Evolutionary conservation across 2,329 filamentous ascomycete genomes (phyloP), one percentile per base, ranked within the genome.

Genomic region (Exophiala xenobiotica): DNA sequence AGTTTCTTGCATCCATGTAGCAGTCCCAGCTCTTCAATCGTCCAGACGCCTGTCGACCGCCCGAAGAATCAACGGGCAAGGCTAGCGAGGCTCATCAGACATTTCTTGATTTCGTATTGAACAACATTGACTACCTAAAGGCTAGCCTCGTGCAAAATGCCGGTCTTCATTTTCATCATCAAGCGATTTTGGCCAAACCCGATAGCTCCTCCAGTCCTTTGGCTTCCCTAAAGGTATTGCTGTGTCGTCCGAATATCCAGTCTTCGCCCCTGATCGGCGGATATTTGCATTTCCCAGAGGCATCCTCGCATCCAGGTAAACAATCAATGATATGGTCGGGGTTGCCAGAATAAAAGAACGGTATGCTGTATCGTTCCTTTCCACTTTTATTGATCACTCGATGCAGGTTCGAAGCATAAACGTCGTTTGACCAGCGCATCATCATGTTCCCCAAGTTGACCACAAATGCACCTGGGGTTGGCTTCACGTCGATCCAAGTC

Each of bases 381-480:
- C 61, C 61, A 42, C 51, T 62, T 6, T 24, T 57, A 33, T 66
- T 66, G 48, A 65, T 64, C 0, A 67, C 65, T 0, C 64, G 61
- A 33, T 67, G 65, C 14, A 66, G 24, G 42, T 62, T 66, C 2
- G 61, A 62, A 11, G 64, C 19, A 26, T 65, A 67, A 3, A 35
- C 48, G 50, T 63, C 63, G 46, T 64, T 65, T 2, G 65, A 64
- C 62, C 63, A 65, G 1, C 58, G 54, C 60, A 61, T 62, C 58
- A 67, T 61, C 58, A 67, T 51, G 43, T 66, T 63, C 0, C 65
- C 63, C 27, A 65, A 24, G 27, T 67, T 65, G 3, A 67, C 63
- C 1, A 66, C 61, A 23, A 61, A 59, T 2, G 61, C 65, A 0
- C 59, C 62, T 1, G 51, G 33, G 2, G 59, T 40, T 3, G 65